Percentiles rank a stretch among this genome's conserved stretches.
phyloP scores from a whole-genome alignment of 306 rosid genomes.

The Erythrophleum fordii region DNA sequence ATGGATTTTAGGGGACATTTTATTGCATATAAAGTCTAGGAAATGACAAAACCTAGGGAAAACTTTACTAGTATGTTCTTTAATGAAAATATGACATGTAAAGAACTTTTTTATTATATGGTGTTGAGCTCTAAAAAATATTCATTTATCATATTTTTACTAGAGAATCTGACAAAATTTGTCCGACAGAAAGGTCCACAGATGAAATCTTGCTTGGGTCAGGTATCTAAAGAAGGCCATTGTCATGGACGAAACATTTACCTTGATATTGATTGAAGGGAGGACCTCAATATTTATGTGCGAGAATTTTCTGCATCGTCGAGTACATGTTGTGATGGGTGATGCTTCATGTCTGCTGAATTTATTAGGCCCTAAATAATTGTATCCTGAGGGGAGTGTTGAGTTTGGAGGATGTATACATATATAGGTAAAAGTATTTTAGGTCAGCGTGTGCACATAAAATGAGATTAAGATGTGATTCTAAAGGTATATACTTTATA shows the following conservation, averaged over 20 bases:
- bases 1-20: slow-evolving; percentile 78
- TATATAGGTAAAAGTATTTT: too few relatives aligned
- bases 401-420: too few relatives aligned
- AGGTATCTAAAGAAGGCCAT: neutral
- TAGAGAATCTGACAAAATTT: too few relatives aligned
- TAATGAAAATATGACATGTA: neutral
- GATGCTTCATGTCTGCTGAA: neutral
- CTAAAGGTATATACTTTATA: too few relatives aligned
- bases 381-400: neutral
- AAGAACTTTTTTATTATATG: too few relatives aligned
- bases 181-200: too few relatives aligned
- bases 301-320: neutral
- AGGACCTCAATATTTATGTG: neutral
- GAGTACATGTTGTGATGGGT: neutral
- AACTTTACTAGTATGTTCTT: neutral
- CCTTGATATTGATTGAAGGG: slow-evolving; percentile 15
- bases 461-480: too few relatives aligned
- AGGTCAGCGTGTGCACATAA: too few relatives aligned
- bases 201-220: neutral
- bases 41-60: neutral
- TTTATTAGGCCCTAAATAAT: neutral
- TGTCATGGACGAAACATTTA: neutral
- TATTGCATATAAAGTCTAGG: slow-evolving; percentile 62
- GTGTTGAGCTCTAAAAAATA: neutral
- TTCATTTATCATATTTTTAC: too few relatives aligned